Conservation (phyloP, 306 rosid species). For the Canavalia ensiformis region DNA sequence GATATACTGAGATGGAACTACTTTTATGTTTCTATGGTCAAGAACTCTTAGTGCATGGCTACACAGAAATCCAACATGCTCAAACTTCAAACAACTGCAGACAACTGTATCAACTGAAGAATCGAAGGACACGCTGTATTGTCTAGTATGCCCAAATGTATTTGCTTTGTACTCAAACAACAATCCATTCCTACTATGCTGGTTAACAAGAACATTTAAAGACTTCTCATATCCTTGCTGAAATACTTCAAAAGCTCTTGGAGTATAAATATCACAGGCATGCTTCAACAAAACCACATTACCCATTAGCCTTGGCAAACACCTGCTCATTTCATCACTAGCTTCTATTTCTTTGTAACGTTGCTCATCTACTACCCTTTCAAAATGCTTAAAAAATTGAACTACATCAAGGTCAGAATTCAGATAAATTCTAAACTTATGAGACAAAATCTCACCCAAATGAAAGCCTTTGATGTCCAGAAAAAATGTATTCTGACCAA, state of each 20-base stretch:
- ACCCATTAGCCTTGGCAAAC: constrained; percentile 68
- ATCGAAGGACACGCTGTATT: constrained; percentile 58
- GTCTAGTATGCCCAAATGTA: constrained; percentile 60
- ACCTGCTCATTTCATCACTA: constrained; percentile 59
- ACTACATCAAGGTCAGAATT: constrained; percentile 58
- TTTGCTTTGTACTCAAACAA: constrained; percentile 61
- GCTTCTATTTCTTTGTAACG: constrained; percentile 74
- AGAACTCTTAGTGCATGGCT: constrained; percentile 76
- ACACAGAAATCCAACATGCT: constrained; percentile 70
- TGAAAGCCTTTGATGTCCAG: constrained; percentile 63
- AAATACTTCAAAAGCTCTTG: constrained; percentile 72
- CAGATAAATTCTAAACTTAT: constrained; percentile 52
- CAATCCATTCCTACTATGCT: constrained; percentile 53
- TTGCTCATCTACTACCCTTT: constrained; percentile 62
- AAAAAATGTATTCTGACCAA: constrained; percentile 63
- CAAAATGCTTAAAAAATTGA: constrained; percentile 65
- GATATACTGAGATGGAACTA: constrained; percentile 64
- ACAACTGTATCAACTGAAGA: constrained; percentile 59
- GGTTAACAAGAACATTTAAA: constrained; percentile 68
- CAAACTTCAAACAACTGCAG: constrained; percentile 74
- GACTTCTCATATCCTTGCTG: constrained; percentile 69
- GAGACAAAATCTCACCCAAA: constrained; percentile 65
- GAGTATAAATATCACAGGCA: constrained; percentile 63
- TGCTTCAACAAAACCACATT: constrained; percentile 65
- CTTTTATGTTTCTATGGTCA: constrained; percentile 69